Conservation (phyloP, 2,329 filamentous ascomycete species). For the Colletotrichum caudatum region DNA sequence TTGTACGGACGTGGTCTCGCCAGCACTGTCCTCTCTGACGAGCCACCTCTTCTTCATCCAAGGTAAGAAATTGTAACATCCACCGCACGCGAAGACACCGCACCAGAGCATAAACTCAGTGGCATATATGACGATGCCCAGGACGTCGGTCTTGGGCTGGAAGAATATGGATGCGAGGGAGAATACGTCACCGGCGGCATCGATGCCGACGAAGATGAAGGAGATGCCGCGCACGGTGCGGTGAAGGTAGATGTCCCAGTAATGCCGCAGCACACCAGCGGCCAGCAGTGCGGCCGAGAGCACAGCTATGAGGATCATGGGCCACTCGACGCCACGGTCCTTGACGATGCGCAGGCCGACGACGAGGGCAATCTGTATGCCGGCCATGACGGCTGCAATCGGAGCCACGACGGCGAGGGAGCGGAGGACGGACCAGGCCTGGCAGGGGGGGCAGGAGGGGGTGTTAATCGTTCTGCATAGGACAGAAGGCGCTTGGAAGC, state of each 20-base stretch:
- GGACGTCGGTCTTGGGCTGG: conserved; percentile 66
- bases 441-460: too few relatives aligned
- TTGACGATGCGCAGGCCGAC: conserved; percentile 64
- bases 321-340: conserved; percentile 65
- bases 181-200: conserved; percentile 76
- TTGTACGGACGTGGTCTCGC: not conserved
- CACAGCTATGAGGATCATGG: conserved; percentile 74
- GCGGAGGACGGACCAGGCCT: conserved; percentile 65
- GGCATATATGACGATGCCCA: conserved; percentile 76
- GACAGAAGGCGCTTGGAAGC: not conserved
- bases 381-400: conserved; percentile 68
- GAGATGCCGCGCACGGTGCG: conserved; percentile 77
- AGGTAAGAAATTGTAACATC: conserved; percentile 72
- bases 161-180: conserved; percentile 75
- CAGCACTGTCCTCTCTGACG: conserved; percentile 17
- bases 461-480: conserved; percentile 12
- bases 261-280: conserved; percentile 75
- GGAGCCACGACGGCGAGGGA: conserved; percentile 62
- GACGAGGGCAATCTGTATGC: conserved; percentile 69
- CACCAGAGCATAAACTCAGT: conserved; percentile 75
- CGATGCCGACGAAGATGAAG: conserved; percentile 78
- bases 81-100: conserved; percentile 74
- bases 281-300: conserved; percentile 73
- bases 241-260: conserved; percentile 76
- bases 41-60: conserved; percentile 60